Conservation (phyloP, 2,329 filamentous ascomycete species). For the Colletotrichum tamarilloi region DNA sequence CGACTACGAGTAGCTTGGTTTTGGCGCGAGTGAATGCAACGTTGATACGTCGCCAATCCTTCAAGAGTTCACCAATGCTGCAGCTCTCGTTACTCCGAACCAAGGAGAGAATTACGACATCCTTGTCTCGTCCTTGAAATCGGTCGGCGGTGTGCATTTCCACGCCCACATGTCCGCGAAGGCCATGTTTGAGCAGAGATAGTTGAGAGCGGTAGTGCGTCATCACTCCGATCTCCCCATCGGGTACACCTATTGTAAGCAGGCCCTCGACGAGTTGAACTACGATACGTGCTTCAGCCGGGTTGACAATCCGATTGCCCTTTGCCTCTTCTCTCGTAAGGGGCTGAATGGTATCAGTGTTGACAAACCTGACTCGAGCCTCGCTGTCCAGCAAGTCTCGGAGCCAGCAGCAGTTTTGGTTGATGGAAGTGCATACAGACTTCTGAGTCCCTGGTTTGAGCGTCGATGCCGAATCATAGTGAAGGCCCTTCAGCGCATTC, state of each 20-base stretch:
- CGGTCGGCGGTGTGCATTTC: slow-evolving; percentile 98
- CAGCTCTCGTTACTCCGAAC: slow-evolving; percentile 87
- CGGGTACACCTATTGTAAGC: slow-evolving; percentile 78
- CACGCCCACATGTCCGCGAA: slow-evolving; percentile 71
- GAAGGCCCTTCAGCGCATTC: slow-evolving; percentile 66
- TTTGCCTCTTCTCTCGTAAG: slow-evolving; percentile 76
- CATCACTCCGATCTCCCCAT: slow-evolving; percentile 88
- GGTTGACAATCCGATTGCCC: slow-evolving; percentile 89
- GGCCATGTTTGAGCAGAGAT: slow-evolving; percentile 79
- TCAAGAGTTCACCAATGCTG: slow-evolving; percentile 89
- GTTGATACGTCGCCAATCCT: slow-evolving; percentile 93
- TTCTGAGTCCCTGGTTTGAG: slow-evolving; percentile 52
- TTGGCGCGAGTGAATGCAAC: slow-evolving; percentile 94
- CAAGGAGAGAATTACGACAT: slow-evolving; percentile 86
- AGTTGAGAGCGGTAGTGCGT: slow-evolving; percentile 97
- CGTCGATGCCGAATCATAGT: slow-evolving; percentile 65
- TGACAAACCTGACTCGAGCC: slow-evolving; percentile 85
- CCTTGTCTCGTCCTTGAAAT: slow-evolving; percentile 96
- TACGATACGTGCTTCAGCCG: slow-evolving; percentile 81
- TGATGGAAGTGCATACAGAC: slow-evolving; percentile 66
- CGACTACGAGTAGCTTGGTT: slow-evolving; percentile 90
- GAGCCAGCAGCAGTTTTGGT: slow-evolving; percentile 76
- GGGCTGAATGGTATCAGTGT: slow-evolving; percentile 81
- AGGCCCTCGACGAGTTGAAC: slow-evolving; percentile 85
- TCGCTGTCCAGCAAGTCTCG: slow-evolving; percentile 75